These are phyloP conservation scores for Termitomyces sp. DNA, from an alignment of 768 basidiomycete species.

Conservation along the genomic window DNA sequence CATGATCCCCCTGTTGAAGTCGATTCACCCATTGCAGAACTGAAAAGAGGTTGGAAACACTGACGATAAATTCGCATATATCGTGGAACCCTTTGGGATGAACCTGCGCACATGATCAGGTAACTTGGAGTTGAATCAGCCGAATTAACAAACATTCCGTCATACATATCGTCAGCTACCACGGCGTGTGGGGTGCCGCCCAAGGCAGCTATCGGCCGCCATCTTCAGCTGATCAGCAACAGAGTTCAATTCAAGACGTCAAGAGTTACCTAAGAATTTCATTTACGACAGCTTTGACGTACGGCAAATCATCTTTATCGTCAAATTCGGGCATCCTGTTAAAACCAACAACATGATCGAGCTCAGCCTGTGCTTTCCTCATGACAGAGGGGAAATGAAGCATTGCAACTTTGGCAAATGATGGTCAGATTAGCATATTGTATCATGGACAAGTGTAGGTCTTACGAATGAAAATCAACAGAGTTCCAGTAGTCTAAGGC, in stretches of 20 bases:
- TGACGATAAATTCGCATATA: constrained; percentile 10
- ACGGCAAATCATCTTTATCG: constrained; percentile 12
- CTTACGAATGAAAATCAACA: constrained; percentile 9
- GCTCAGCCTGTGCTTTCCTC: constrained; percentile 15
- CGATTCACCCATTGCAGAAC: background rate
- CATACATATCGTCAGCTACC: constrained; percentile 10
- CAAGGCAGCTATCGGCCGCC: constrained; percentile 13
- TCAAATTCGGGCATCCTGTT: constrained; percentile 11
- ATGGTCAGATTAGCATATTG: background rate
- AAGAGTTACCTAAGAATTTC: constrained; percentile 14
- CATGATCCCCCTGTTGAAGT: constrained; percentile 7
- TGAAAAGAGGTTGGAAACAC: background rate
- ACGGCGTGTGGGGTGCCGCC: constrained; percentile 15
- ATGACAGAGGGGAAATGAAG: constrained; percentile 19
- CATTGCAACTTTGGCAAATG: constrained; percentile 11
- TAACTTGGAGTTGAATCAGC: background rate
- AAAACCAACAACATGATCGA: constrained; percentile 10
- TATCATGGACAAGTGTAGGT: background rate
- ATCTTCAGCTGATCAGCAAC: constrained; percentile 4
- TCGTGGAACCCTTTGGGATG: constrained; percentile 12
- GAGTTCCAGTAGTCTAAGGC: background rate
- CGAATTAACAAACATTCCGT: constrained; percentile 4
- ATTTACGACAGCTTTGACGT: constrained; percentile 13
- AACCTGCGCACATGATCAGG: constrained; percentile 1
- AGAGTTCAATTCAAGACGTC: background rate